Evolutionary conservation across 371 early-diverging fungal species (phyloP).

Genomic region (Mortierella sp.): DNA sequence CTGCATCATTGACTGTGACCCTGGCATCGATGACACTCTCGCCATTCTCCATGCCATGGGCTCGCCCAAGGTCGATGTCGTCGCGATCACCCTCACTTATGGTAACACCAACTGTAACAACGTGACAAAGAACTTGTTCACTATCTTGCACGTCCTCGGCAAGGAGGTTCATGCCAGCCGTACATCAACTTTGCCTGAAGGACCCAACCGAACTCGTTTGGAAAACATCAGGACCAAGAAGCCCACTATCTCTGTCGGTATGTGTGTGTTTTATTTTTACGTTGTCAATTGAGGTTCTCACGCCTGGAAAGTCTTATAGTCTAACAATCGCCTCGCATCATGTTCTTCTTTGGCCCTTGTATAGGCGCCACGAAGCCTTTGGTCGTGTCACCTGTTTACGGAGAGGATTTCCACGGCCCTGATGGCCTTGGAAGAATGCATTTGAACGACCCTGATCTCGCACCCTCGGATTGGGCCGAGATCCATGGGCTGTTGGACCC

Average conservation of each 20-base stretch:
- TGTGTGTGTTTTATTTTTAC: neutral
- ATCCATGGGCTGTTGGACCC: conserved; percentile 39
- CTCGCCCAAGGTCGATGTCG: conserved; percentile 64
- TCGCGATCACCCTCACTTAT: conserved; percentile 66
- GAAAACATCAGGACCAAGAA: conserved; percentile 42
- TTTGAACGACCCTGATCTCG: conserved; percentile 56
- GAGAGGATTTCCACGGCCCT: conserved; percentile 65
- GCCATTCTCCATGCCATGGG: conserved; percentile 65
- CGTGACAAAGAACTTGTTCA: conserved; percentile 54
- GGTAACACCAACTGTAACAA: conserved; percentile 63
- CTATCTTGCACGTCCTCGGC: conserved; percentile 44
- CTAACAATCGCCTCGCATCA: too few species aligned
- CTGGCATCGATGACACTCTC: conserved; percentile 70
- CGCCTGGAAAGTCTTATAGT: too few species aligned
- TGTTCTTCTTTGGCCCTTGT: neutral
- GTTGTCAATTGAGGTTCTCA: too few species aligned
- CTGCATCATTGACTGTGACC: conserved; percentile 57
- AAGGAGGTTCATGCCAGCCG: conserved; percentile 59
- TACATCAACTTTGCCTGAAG: conserved; percentile 35
- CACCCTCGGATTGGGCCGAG: conserved; percentile 62
- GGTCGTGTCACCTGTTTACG: conserved; percentile 45
- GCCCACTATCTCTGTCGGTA: conserved; percentile 67
- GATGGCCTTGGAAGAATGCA: conserved; percentile 68
- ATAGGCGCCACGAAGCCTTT: conserved; percentile 63
- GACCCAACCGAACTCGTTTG: conserved; percentile 37